Base-by-base conservation (phyloP, 805 yeast genomes). In the Ogataea pignaliae region DNA sequence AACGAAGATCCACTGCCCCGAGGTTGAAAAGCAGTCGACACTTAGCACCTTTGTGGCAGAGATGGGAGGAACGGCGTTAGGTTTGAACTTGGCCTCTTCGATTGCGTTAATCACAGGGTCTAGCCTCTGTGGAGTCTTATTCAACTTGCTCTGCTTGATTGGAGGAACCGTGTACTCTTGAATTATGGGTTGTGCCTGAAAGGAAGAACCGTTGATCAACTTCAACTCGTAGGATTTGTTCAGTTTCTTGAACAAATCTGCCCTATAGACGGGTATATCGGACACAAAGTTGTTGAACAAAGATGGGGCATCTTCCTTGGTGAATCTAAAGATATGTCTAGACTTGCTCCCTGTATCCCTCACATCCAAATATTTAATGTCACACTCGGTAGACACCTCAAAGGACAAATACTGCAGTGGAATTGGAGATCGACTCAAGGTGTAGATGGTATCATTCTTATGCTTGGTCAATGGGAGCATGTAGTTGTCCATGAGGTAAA, bases 1-100 rank as follows among this genome's bases (percentile, higher is more conserved):
- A 2, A 85, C 60, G 35, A 71, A 61, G 46, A 73, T 82, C 10
- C 56, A 64, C 17, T 69, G 68, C 3, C 71, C 73, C 28, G 72
- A 70, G 52, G 68, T 72, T 12, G 55, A 59, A 47, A 86, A 75
- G 18, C 70, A 50, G 36, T 55, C 61, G n/a, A 46, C 36, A 17
- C 45, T 21, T 3, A 46, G 36, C 6, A 52, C 55, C 10, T 33
- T 34, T 11, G 51, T 37, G 10, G 41, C 33, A 8, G 52, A 35
- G 1, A 48, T 26, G n/a, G 54, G 55, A 6, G 50, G 44, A n/a
- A 46, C 44, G 3, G 50, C 36, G 28, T 47, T 39, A 1, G 57
- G 55, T 37, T 50, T 44, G 37, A 36, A 47, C 10, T 38, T 43
- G 18, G 54, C 45, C 6, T 17, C 3, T 1, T 36, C 12, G 2